phyloP scores from a whole-genome alignment of 441 rosid genomes.

The Raphanus hybrid region DNA sequence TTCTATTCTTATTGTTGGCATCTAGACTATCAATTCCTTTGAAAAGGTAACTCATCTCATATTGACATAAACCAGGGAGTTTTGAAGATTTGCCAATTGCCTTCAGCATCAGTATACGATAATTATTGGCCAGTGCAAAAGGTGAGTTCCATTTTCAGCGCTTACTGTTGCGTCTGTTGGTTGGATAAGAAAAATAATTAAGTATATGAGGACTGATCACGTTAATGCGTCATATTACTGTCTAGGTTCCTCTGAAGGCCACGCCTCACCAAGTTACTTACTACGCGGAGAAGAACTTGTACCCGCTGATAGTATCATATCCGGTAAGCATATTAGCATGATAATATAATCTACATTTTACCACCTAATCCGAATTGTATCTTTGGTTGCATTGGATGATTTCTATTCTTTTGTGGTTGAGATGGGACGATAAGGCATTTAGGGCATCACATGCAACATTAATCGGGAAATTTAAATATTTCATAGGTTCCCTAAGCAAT shows the following conservation, averaged over 20 bases:
- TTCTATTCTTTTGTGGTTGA: slow-evolving; percentile 9
- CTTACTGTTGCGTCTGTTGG: slow-evolving; percentile 12
- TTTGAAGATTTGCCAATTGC: slow-evolving; percentile 96
- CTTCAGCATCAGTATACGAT: slow-evolving; percentile 83
- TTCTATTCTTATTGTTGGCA: slow-evolving; percentile 24
- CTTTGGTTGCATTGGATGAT: slow-evolving; percentile 25
- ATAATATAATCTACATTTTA: slow-evolving; percentile 20
- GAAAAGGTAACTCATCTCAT: slow-evolving; percentile 22
- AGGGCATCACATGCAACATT: background rate
- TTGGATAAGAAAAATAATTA: slow-evolving; percentile 1
- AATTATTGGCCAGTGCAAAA: slow-evolving; percentile 99
- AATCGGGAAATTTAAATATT: background rate
- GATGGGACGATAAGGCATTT: slow-evolving; percentile 9
- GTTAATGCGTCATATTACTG: slow-evolving; percentile 34
- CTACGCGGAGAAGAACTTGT: slow-evolving; percentile 89
- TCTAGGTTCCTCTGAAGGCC: slow-evolving; percentile 89
- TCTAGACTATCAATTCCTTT: slow-evolving; percentile 26
- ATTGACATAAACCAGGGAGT: slow-evolving; percentile 62
- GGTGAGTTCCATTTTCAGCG: slow-evolving; percentile 45
- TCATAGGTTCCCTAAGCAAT: background rate
- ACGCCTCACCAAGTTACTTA: slow-evolving; percentile 99
- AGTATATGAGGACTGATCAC: slow-evolving; percentile 31
- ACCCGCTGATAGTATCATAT: slow-evolving; percentile 89
- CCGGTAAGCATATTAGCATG: slow-evolving; percentile 64
- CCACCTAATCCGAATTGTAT: slow-evolving; percentile 18